Evolutionary conservation across 1,284 basidiomycete genomes (phyloP).

Genomic region (Phylloporus sp.): DNA sequence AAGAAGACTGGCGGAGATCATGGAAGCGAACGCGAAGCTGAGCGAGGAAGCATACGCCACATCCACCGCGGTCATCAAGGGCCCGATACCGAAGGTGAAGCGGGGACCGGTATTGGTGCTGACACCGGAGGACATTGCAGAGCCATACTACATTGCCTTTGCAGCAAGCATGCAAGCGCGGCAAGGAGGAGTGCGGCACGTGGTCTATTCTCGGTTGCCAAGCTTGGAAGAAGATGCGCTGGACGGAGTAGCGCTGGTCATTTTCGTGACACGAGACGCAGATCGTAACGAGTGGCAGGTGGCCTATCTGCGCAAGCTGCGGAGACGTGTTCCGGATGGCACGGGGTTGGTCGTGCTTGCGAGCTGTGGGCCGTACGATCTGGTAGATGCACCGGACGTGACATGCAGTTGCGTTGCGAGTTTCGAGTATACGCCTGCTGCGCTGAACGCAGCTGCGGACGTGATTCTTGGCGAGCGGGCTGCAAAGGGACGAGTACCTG

Average conservation of each 20-base stretch:
- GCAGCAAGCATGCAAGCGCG: constrained; percentile 43
- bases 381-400: constrained; percentile 36
- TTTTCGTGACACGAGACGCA: constrained; percentile 65
- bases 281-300: constrained; percentile 59
- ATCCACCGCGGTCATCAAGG: constrained; percentile 52
- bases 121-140: constrained; percentile 65
- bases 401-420: constrained; percentile 44
- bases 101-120: constrained; percentile 46
- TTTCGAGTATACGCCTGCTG: constrained; percentile 61
- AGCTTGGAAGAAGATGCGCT: constrained; percentile 12
- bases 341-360: constrained; percentile 52
- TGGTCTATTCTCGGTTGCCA: constrained; percentile 46
- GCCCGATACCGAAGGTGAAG: constrained; percentile 45
- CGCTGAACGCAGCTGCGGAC: constrained; percentile 47
- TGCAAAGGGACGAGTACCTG: constrained; percentile 45
- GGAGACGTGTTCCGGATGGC: constrained; percentile 17
- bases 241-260: constrained; percentile 31
- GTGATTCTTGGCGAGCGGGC: constrained; percentile 49
- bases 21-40: constrained; percentile 45
- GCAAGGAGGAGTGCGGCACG: constrained; percentile 42
- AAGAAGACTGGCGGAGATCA: constrained; percentile 38
- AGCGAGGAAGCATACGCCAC: constrained; percentile 51
- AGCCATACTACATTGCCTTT: constrained; percentile 57
- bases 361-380: constrained; percentile 66
- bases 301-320: constrained; percentile 42